Evolutionary conservation across 2,329 filamentous ascomycete genomes (phyloP).

Genomic region (Colletotrichum sidae): DNA sequence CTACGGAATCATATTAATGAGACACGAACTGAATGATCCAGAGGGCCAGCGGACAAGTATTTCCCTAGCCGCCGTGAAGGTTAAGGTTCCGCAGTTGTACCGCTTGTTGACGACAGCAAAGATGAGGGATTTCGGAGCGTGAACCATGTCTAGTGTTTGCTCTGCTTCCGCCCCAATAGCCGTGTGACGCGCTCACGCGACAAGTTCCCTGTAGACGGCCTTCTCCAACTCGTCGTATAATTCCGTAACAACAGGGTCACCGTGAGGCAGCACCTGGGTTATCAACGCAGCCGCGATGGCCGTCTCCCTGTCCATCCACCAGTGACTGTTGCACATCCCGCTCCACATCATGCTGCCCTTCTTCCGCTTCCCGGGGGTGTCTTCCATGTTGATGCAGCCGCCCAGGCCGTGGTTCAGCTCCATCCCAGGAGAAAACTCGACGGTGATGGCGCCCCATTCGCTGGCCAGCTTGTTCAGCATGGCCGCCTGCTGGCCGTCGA

Average conservation of each 20-base stretch:
- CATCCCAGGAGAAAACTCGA: constrained; percentile 50
- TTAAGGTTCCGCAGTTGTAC: too few relatives aligned
- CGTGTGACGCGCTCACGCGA: neutral
- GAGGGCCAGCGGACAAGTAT: too few relatives aligned
- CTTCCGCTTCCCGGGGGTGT: constrained; percentile 52
- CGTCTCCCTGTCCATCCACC: constrained; percentile 53
- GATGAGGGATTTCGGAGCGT: too few relatives aligned
- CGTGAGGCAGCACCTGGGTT: constrained; percentile 52
- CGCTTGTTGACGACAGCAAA: too few relatives aligned
- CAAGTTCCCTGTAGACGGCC: constrained; percentile 49
- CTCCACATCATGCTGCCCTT: constrained; percentile 58
- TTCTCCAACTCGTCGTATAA: constrained; percentile 54
- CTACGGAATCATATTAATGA: neutral
- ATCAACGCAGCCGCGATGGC: constrained; percentile 55
- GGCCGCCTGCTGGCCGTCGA: constrained; percentile 46
- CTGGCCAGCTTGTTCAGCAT: constrained; percentile 39
- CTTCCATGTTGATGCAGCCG: constrained; percentile 53
- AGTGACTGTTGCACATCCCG: constrained; percentile 55
- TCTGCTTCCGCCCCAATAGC: neutral
- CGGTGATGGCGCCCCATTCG: constrained; percentile 44
- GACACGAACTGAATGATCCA: neutral
- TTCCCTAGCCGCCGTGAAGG: too few relatives aligned
- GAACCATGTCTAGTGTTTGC: too few relatives aligned
- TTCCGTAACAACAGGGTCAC: constrained; percentile 48
- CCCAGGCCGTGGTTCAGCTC: constrained; percentile 52